These are phyloP conservation scores for Fusarium multiceps DNA, from an alignment of 2,329 filamentous ascomycete genomes.

Conservation along the genomic window DNA sequence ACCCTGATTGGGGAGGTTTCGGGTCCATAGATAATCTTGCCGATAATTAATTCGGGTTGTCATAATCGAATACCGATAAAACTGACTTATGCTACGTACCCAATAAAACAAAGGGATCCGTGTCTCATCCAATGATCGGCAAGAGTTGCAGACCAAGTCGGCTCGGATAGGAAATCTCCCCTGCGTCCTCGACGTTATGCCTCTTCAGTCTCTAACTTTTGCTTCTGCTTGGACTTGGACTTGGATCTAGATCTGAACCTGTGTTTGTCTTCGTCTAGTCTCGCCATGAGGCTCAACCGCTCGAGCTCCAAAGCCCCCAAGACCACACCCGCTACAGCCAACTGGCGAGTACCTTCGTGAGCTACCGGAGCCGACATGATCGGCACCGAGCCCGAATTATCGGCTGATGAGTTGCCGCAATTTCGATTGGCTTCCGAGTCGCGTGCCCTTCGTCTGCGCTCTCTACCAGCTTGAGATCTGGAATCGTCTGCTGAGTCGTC, in stretches of 20 bases:
- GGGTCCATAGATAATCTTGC: conserved; percentile 21
- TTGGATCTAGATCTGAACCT: neutral
- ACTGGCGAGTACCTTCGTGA: conserved; percentile 39
- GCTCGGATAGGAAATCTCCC: conserved; percentile 32
- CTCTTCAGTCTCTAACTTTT: neutral
- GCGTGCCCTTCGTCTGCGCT: conserved; percentile 48
- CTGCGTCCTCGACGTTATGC: conserved; percentile 6
- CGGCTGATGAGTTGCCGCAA: conserved; percentile 42
- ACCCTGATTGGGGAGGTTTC: conserved; percentile 20
- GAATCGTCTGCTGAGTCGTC: conserved; percentile 11
- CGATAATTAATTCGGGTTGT: conserved; percentile 25
- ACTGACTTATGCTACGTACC: conserved; percentile 14
- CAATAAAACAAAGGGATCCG: conserved; percentile 13
- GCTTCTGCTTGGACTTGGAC: conserved; percentile 3
- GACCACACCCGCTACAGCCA: conserved; percentile 45
- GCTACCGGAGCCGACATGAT: conserved; percentile 34
- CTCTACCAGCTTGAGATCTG: conserved; percentile 42
- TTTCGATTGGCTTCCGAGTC: conserved; percentile 43
- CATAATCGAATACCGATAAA: conserved; percentile 30
- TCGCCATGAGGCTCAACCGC: conserved; percentile 47
- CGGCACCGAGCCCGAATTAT: conserved; percentile 28
- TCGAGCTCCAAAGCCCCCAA: conserved; percentile 50
- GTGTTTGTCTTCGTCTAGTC: conserved; percentile 17
- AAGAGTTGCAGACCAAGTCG: conserved; percentile 30
- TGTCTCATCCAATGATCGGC: conserved; percentile 31